These are phyloP conservation scores for Eucalyptus leucophloia DNA, from an alignment of 345 rosid species.

Conservation along the genomic window DNA sequence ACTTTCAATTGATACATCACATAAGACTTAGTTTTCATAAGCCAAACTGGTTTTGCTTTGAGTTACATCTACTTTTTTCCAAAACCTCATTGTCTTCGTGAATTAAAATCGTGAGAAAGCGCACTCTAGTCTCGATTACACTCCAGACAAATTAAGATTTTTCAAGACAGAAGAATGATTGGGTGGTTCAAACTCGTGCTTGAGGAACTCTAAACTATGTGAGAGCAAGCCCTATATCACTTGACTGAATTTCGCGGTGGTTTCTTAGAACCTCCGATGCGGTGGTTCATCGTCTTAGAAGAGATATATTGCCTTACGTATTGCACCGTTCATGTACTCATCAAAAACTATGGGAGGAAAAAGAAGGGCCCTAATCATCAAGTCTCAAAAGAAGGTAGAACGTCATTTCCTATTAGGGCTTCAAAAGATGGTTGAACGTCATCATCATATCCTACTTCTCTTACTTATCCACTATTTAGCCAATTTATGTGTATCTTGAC, in stretches of 20 bases:
- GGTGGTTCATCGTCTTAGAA: neutral
- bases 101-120: neutral
- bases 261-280: fast-evolving
- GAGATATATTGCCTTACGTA: neutral
- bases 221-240: neutral
- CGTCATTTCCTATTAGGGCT: neutral
- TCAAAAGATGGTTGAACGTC: neutral
- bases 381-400: neutral
- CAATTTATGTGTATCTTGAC: neutral
- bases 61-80: neutral
- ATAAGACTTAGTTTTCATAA: neutral
- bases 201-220: neutral
- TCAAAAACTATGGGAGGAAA: neutral
- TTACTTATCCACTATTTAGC: neutral
- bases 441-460: neutral
- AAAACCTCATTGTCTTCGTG: neutral
- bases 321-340: neutral
- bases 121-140: neutral
- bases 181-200: neutral
- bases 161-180: neutral
- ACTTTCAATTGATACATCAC: neutral
- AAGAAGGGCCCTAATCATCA: neutral
- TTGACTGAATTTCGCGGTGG: neutral
- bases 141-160: neutral
- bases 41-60: neutral